Evolutionary conservation across 768 basidiomycete genomes (phyloP).

Genomic region (Mycena alexandri): DNA sequence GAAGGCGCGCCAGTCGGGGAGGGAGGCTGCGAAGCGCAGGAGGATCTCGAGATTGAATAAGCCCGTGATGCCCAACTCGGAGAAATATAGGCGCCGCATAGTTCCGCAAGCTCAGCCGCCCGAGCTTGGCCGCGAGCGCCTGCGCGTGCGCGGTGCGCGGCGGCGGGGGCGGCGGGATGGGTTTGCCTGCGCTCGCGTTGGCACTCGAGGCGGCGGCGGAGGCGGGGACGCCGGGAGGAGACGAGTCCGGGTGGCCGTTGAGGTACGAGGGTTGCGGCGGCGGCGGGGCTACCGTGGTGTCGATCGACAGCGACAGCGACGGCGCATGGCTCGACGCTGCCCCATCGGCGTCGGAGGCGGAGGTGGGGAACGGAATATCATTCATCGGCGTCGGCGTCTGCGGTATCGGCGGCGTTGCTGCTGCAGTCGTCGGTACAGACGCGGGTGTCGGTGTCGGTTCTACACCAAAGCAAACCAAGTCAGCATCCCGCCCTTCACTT

Average conservation of each 20-base stretch:
- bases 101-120: slow-evolving; percentile 47
- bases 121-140: slow-evolving; percentile 39
- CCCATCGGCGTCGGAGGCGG: no score
- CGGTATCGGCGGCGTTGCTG: not conserved
- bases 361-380: slow-evolving; percentile 20
- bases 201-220: slow-evolving; percentile 1
- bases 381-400: not conserved
- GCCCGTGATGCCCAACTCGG: slow-evolving; percentile 83
- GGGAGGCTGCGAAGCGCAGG: slow-evolving; percentile 73
- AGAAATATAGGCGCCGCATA: slow-evolving; percentile 62
- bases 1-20: slow-evolving; percentile 89
- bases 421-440: no score
- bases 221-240: no score
- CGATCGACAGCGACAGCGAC: no score
- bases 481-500: no score
- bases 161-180: slow-evolving; percentile 29
- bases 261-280: no score
- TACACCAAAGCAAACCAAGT: no score
- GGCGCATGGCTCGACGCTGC: no score
- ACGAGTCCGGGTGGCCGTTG: no score
- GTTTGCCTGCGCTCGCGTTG: no score
- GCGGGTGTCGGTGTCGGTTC: no score
- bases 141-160: slow-evolving; percentile 35
- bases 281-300: no score
- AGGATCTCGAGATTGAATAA: slow-evolving; percentile 92